Base-by-base conservation (phyloP, 2,329 filamentous ascomycete species). In the Fusarium subglutinans region DNA sequence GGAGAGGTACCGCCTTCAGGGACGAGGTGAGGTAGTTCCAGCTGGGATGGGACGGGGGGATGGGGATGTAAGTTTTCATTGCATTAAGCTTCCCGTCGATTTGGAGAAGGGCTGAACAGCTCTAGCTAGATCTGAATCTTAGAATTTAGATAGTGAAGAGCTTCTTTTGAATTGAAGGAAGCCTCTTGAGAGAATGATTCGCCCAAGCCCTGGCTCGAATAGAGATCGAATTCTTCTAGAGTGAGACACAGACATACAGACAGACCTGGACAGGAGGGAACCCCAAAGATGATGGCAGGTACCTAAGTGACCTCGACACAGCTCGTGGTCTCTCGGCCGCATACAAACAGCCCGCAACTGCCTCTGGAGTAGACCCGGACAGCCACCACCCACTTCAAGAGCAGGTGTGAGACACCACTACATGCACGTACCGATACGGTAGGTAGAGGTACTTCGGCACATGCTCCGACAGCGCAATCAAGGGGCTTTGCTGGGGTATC, bases 51-150 rank as follows among this genome's bases (percentile, higher is more conserved):
- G 55, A 26, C 24, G 55, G 41, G 41, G 54, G 54, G 41, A 50
- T 50, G 41, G 56, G 24, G 43, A 50, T 37, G 41, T 58, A 51
- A 35, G 56, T 58, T 58, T 58, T 58, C 8, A 50, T 30, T 51
- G 56, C 44, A 65, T 65, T 65, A 63, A 66, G 58, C 37, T 65
- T 65, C 45, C 61, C 37, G 54, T 47, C 47, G 26, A 30, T 43
- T 63, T 63, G 58, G 47, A 66, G 51, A 63, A 57, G 37, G 41
- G 51, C 51, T 40, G 51, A 56, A 43, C 41, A 63, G 40, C 37
- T 53, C 47, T 45, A 63, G 33, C 47, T 63, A 62, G 47, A 50
- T 65, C 41, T 45, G 45, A 33, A 44, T 28, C 15, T 47, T 35
- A 40, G 33, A 48, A 66, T 28, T 63, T 26, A 35, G 47, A 41